phyloP scores from a whole-genome alignment of 1,284 basidiomycete genomes.

The Wallemia ichthyophaga region DNA sequence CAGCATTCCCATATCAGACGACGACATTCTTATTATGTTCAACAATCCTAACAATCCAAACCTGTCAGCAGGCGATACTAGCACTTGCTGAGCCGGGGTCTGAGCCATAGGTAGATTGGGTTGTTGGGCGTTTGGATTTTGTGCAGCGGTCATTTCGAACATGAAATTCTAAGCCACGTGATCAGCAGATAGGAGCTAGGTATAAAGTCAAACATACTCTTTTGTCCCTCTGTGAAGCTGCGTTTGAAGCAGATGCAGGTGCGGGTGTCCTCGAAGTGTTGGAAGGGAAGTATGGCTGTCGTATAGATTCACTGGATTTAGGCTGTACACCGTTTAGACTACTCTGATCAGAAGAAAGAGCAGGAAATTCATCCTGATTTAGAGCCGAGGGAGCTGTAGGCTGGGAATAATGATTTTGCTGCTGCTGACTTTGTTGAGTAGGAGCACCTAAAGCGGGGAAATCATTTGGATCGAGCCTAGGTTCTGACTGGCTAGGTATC shows the following conservation, averaged over 20 bases:
- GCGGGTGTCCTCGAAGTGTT: not conserved
- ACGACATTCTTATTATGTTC: constrained; percentile 67
- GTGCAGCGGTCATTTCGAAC: constrained; percentile 17
- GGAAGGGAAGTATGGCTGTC: not conserved
- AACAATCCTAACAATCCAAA: constrained; percentile 76
- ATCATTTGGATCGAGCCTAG: constrained; percentile 52
- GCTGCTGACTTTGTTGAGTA: not conserved
- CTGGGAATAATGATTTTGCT: not conserved
- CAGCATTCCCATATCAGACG: constrained; percentile 56
- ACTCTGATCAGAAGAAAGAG: not conserved
- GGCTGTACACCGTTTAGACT: not conserved
- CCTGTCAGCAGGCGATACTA: constrained; percentile 74
- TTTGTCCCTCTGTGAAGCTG: constrained; percentile 30
- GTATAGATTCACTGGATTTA: not conserved
- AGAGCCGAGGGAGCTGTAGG: constrained; percentile 1
- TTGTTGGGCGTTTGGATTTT: constrained; percentile 9
- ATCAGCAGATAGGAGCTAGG: constrained; percentile 8
- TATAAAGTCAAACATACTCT: constrained; percentile 21
- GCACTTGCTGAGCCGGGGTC: constrained; percentile 77
- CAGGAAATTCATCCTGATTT: not conserved
- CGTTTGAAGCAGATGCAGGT: constrained; percentile 7
- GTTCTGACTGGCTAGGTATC: constrained; percentile 18
- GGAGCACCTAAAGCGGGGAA: constrained; percentile 44
- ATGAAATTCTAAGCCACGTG: constrained; percentile 21
- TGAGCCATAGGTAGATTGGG: constrained; percentile 27